Base-by-base conservation (phyloP, 1,284 basidiomycete genomes). In the Thecaphora thlaspeos region DNA sequence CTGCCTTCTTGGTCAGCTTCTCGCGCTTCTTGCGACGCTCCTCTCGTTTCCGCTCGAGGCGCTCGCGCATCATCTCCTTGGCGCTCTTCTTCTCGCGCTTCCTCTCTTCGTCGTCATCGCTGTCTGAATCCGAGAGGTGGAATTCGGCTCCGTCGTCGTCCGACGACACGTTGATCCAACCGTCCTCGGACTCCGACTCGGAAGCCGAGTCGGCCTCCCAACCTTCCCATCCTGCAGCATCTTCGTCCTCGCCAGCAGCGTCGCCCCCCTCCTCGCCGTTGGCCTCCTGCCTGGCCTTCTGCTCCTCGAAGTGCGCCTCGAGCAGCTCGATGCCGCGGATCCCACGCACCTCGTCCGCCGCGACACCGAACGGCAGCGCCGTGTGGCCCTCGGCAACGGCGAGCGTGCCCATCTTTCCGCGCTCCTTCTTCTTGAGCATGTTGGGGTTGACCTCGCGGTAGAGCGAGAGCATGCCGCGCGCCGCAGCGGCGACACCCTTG, bases 401-500 rank as follows among this genome's bases (percentile, higher is more conserved):
- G n/a, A 76, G 50, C 11, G 67, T 36, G 10, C 71, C 76, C 40
- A 65, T 53, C 61, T 77, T 77, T 21, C 76, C 76, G 10, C 93
- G 82, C 76, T 98, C 94, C 51, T 90, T 82, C 56, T 87, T 84
- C 80, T 90, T 92, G 69, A 99, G 82, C 85, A 98, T 84, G 2
- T 86, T 87, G 0, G 95, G 95, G 78, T 97, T 97, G 57, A 96
- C 90, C 70, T 97, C 94, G 32, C 95, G 83, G 81, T 91, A 99
- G n/a, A 98, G 81, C 73, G 89, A 88, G 51, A 98, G 80, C 48
- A 99, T 78, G 36, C 92, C 90, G 36, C 95, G 82, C 1, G 91
- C 86, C 28, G 90, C 93, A 12, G 90, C 86, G 12, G 88, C 87
- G 21, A 97, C 92, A 4, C 89, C 86, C 81, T 98, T 98, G 79